These are phyloP conservation scores for Wickerhamiella azyma DNA, from an alignment of 805 yeast genomes.

Conservation along the genomic window DNA sequence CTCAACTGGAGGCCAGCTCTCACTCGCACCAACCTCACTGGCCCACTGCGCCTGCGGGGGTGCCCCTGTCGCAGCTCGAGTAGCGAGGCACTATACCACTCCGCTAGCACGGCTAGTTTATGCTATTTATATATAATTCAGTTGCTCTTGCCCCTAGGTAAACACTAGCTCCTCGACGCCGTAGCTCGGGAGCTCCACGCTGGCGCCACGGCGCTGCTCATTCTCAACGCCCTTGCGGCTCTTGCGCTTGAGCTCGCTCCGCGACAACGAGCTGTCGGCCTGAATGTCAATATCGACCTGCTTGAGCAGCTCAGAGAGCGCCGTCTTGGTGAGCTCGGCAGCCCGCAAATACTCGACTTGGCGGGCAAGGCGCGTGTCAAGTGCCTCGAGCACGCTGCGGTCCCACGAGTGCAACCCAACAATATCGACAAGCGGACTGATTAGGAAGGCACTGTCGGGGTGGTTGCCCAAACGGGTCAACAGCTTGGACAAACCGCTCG, in stretches of 20 bases:
- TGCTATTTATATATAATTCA: background rate
- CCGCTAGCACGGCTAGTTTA: no score
- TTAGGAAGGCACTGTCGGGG: conserved; percentile 45
- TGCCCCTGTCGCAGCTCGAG: no score
- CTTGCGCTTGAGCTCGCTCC: conserved; percentile 19
- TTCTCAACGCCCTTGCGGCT: conserved; percentile 12
- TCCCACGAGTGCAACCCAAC: conserved; percentile 60
- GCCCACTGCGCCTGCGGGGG: no score
- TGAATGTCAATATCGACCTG: conserved; percentile 16
- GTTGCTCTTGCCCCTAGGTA: background rate
- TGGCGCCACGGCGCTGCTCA: conserved; percentile 1
- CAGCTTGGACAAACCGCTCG: conserved; percentile 19
- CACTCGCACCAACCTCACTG: no score
- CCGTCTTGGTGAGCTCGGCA: conserved; percentile 15
- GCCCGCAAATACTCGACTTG: conserved; percentile 32
- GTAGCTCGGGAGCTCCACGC: conserved; percentile 20
- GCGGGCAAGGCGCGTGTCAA: conserved; percentile 33
- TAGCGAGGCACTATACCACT: no score
- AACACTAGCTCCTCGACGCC: conserved; percentile 23
- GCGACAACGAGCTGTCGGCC: conserved; percentile 9
- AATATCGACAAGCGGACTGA: conserved; percentile 54
- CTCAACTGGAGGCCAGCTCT: no score
- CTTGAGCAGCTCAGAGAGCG: conserved; percentile 21
- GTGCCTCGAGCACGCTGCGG: conserved; percentile 33
- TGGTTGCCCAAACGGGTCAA: conserved; percentile 34